Base-by-base conservation (phyloP, 352 stramenopile genomes). In the Phytophthora pluvialis region DNA sequence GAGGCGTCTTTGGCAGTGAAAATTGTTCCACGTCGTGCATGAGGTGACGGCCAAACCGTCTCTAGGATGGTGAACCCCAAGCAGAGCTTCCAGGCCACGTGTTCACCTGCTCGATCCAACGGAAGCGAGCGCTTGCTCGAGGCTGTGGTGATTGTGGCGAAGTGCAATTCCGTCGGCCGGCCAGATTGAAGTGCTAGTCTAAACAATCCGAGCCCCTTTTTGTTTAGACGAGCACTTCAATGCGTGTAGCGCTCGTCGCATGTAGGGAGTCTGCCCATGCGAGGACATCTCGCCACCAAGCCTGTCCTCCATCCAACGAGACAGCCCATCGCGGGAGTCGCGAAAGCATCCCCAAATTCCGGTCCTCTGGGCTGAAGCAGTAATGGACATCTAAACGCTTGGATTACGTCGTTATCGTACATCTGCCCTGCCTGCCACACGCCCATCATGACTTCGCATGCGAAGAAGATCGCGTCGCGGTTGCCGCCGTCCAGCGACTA, bases 221-320 rank as follows among this genome's bases (percentile, higher is more conserved):
- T 68, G 60, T 68, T 68, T 68, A 68, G 60, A 68, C 60, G 60
- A 68, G 44, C 36, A 57, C 50, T 68, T 68, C 60, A 68, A 63
- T 15, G 44, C 61, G 28, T 36, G 32, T 51, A 31, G 40, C 48
- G 21, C 31, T 48, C 21, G 39, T 43, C 29, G 48, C 31, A 38
- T 60, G 43, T 53, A 45, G 33, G 12, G 45, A 42, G 48, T 51
- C 53, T 48, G 38, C 33, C 47, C 47, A 56, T 57, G 26, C 40
- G 26, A 12, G 16, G 18, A 29, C 39, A 39, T 38, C 31, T 16
- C 18, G 16, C 21, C 21, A 21, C 21, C 21, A 45, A 52, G 38
- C 21, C 16, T 51, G 13, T 32, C 10, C 58, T 61, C 39, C 46
- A 58, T 64, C 57, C 38, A 67, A 45, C 60, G 60, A 67, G 60